Conservation (phyloP, 768 basidiomycete genomes). For the Trametes gibbosa region DNA sequence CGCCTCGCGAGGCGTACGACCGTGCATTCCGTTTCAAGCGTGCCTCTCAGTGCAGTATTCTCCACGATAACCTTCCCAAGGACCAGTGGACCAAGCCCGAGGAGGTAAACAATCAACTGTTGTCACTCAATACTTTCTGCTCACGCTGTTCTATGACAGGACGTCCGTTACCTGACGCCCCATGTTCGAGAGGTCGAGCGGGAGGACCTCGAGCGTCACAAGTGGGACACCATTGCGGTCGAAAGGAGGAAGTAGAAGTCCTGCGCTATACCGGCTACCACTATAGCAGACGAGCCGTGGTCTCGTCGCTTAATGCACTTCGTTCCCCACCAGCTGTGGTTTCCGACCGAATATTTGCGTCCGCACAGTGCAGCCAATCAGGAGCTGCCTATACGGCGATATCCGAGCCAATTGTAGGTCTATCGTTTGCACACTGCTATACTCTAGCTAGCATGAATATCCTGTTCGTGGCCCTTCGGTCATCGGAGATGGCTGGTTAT, state of each 20-base stretch:
- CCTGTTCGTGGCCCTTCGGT: too few species aligned
- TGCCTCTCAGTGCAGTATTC: slow-evolving; percentile 74
- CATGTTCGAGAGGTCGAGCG: slow-evolving; percentile 67
- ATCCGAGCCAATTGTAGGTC: background rate
- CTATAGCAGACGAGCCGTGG: slow-evolving; percentile 1
- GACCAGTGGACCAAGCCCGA: slow-evolving; percentile 73
- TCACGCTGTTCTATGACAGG: slow-evolving; percentile 47
- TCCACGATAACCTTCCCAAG: slow-evolving; percentile 79
- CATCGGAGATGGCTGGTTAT: background rate
- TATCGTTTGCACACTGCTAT: background rate
- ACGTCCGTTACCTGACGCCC: slow-evolving; percentile 84
- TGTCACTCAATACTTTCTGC: background rate
- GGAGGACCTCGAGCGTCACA: slow-evolving; percentile 73
- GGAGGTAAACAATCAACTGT: slow-evolving; percentile 51
- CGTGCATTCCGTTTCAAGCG: slow-evolving; percentile 86
- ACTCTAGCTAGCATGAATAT: background rate
- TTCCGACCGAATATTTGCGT: background rate
- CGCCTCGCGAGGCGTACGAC: slow-evolving; percentile 80
- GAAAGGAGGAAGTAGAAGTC: slow-evolving; percentile 45
- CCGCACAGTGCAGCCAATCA: background rate
- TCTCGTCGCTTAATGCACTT: slow-evolving; percentile 9
- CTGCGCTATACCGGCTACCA: background rate
- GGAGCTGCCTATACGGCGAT: background rate
- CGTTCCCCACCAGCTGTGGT: background rate
- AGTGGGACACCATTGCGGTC: slow-evolving; percentile 80